Conservation (phyloP, 352 stramenopile genomes). For the Pythium dissotocum region DNA sequence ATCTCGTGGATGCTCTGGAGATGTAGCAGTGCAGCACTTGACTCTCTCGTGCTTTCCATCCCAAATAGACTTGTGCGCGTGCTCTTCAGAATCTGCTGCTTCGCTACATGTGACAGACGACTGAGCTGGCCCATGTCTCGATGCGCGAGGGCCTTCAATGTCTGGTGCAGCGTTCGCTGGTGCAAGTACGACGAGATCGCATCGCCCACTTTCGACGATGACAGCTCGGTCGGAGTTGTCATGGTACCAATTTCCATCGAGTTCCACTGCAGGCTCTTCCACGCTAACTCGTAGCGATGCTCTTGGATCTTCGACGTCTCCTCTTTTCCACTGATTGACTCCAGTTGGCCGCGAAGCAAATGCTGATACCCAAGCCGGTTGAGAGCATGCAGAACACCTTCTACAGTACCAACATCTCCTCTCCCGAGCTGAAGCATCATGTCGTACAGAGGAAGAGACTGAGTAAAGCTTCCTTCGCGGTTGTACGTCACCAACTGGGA, state of each 20-base stretch:
- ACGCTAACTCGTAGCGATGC: constrained; percentile 77
- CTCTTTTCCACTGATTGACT: constrained; percentile 26
- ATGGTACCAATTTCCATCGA: constrained; percentile 25
- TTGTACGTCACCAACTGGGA: constrained; percentile 78
- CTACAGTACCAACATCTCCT: constrained; percentile 14
- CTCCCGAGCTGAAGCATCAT: constrained; percentile 54
- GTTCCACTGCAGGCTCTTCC: constrained; percentile 81
- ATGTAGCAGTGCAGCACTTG: constrained; percentile 47
- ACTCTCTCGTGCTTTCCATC: constrained; percentile 70
- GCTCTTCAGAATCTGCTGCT: constrained; percentile 50
- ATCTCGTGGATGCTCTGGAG: constrained; percentile 67
- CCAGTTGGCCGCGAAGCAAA: constrained; percentile 58
- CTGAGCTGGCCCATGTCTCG: constrained; percentile 43
- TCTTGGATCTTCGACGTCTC: constrained; percentile 35
- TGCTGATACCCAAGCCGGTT: constrained; percentile 75
- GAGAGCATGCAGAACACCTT: constrained; percentile 65
- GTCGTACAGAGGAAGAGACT: constrained; percentile 75
- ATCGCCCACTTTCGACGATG: constrained; percentile 1
- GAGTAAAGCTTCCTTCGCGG: constrained; percentile 55
- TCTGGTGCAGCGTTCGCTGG: constrained; percentile 54
- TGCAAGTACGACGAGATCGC: constrained; percentile 36
- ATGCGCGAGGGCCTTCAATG: constrained; percentile 61
- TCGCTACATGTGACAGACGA: constrained; percentile 38
- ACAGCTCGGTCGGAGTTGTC: background rate
- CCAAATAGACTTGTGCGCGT: constrained; percentile 64